Conservation (phyloP, 371 early-diverging fungal genomes). For the Apophysomyces trapeziformis region DNA sequence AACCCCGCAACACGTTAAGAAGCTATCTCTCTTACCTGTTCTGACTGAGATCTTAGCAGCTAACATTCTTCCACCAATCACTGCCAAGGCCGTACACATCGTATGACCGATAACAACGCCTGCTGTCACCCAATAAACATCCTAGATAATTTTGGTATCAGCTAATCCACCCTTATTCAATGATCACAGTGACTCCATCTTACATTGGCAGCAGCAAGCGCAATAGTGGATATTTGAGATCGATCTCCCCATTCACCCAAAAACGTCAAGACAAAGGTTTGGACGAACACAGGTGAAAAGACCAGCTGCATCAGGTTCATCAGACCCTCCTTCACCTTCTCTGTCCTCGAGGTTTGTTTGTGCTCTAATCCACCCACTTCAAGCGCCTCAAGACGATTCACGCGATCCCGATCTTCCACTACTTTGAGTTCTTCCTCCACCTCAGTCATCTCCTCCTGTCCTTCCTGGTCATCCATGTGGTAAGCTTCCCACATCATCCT, state of each 20-base stretch:
- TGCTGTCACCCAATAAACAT: conserved; percentile 82
- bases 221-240: conserved; percentile 93
- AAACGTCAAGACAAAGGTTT: conserved; percentile 94
- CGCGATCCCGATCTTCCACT: conserved; percentile 67
- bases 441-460: conserved; percentile 85
- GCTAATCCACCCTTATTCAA: background rate
- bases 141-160: conserved; percentile 45
- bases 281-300: conserved; percentile 91
- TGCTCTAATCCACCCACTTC: conserved; percentile 41
- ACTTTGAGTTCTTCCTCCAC: conserved; percentile 87
- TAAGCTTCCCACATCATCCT: conserved; percentile 87
- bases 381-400: conserved; percentile 59
- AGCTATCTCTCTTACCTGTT: conserved; percentile 62
- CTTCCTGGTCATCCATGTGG: conserved; percentile 88
- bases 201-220: conserved; percentile 91
- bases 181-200: conserved; percentile 14
- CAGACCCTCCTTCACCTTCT: conserved; percentile 51
- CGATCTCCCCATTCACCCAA: conserved; percentile 98
- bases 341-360: conserved; percentile 16
- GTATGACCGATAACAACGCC: conserved; percentile 91
- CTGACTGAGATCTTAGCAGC: conserved; percentile 92
- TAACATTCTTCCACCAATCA: conserved; percentile 91
- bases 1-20: background rate
- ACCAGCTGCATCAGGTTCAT: conserved; percentile 69
- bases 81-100: conserved; percentile 90